A percentile compares a stretch with the other conserved stretches of the same genome.
Conservation (phyloP, 1,139 yeast species). For the Candida albicans region DNA sequence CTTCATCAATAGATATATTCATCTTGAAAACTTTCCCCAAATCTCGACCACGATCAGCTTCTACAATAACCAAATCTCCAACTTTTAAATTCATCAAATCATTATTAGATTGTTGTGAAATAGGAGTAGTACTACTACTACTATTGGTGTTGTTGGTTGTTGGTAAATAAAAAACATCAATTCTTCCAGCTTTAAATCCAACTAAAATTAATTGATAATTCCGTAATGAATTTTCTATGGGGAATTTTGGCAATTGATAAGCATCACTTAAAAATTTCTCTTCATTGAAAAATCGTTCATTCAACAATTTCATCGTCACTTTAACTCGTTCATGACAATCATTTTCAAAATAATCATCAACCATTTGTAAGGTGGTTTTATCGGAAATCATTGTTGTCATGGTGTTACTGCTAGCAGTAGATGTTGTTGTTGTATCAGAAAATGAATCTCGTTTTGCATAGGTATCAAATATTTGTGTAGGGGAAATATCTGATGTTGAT, state of each 20-base stretch:
- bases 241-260: conserved; percentile 44
- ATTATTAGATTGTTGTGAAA: conserved; percentile 9
- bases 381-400: conserved; percentile 6
- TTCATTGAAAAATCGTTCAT: conserved; percentile 28
- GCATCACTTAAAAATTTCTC: conserved; percentile 32
- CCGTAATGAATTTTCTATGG: conserved; percentile 35
- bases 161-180: conserved; percentile 78
- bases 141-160: conserved; percentile 21
- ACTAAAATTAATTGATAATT: conserved; percentile 57
- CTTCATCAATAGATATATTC: conserved; percentile 66
- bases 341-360: conserved; percentile 36
- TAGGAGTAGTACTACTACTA: background rate
- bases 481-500: conserved; percentile 7
- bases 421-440: conserved; percentile 18
- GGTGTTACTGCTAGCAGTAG: conserved; percentile 4
- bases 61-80: conserved; percentile 88
- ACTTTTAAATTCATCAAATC: conserved; percentile 31
- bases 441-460: conserved; percentile 27
- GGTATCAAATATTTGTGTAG: conserved; percentile 11
- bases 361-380: conserved; percentile 20
- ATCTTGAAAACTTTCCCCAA: conserved; percentile 76
- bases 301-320: conserved; percentile 28
- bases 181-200: conserved; percentile 81
- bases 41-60: conserved; percentile 96
- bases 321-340: conserved; percentile 46